Base-by-base conservation (phyloP, 2,329 filamentous ascomycete genomes). In the Xylaria polymorpha region DNA sequence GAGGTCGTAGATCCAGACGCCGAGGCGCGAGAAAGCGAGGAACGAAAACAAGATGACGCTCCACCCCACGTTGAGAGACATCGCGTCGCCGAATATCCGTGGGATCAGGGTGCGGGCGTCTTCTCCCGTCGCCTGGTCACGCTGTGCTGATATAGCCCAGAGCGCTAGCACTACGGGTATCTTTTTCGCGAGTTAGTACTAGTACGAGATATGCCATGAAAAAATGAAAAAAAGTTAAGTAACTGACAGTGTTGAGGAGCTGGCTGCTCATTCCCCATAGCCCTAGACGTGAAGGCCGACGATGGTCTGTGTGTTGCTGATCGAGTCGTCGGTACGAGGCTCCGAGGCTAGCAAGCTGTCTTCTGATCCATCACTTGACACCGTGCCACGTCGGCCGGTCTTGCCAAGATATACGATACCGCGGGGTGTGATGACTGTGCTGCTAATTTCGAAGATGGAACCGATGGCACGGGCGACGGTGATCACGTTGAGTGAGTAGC, bases 401-500 rank as follows among this genome's bases (percentile, higher is more conserved):
- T 79, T 80, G 1, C 76, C 77, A 51, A 82, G 72, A 60, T 79
- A 78, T 14, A 78, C 77, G 76, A 88, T 85, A 4, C 85, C 79
- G 18, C 80, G 74, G 0, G 86, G 86, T 0, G 85, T 86, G 8
- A 85, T 77, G 73, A 85, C 82, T 1, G 86, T 88, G 12, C 85
- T 85, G 18, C 81, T 83, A 14, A 88, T 80, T 72, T 88, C 86
- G n/a, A 86, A 82, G 8, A 82, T 57, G 5, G 85, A 85, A 3
- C 85, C 83, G 20, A 80, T 78, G 7, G 83, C 83, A 43, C 84
- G 79, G 66, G 84, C 82, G 41, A 81, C 73, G 2, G 84, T 86
- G 39, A 88, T 83, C 4, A 81, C 74, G 9, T 83, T 77, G 3
- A 86, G 79, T 0, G 78, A 84, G 67, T 85, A 86, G 0, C 84